These are phyloP conservation scores for Sarocladium kiliense DNA, from an alignment of 2,329 filamentous ascomycete genomes.

Conservation along the genomic window DNA sequence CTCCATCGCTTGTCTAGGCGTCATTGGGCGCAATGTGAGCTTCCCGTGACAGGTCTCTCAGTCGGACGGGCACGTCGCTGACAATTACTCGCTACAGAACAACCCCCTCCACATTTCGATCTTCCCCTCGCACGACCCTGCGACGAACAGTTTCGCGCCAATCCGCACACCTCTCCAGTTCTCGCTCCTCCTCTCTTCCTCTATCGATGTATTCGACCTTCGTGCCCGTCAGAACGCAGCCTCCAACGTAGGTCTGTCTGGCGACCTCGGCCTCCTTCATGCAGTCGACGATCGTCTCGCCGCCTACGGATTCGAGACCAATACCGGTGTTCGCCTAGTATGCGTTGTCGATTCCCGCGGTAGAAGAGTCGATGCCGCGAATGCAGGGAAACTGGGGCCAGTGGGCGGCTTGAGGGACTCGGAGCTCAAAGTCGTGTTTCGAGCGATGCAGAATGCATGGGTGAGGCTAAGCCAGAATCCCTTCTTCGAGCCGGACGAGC, in stretches of 20 bases:
- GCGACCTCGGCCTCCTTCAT: constrained; percentile 88
- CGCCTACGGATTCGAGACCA: constrained; percentile 94
- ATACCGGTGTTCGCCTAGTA: constrained; percentile 88
- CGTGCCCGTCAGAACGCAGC: constrained; percentile 65
- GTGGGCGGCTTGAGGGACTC: constrained; percentile 68
- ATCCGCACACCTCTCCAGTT: constrained; percentile 78
- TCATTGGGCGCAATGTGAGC: constrained; percentile 87
- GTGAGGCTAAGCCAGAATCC: constrained; percentile 86
- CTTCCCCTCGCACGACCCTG: constrained; percentile 68
- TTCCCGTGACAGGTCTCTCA: neutral
- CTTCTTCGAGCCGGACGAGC: constrained; percentile 87
- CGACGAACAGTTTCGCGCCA: constrained; percentile 46
- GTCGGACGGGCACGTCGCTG: constrained; percentile 67
- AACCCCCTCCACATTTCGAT: constrained; percentile 92
- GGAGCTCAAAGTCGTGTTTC: constrained; percentile 88
- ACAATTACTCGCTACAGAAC: constrained; percentile 55
- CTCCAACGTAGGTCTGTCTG: constrained; percentile 50
- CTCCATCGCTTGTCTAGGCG: constrained; percentile 85
- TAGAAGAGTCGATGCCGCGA: constrained; percentile 35
- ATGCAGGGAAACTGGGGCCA: constrained; percentile 15
- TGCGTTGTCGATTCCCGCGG: constrained; percentile 89
- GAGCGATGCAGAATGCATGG: constrained; percentile 89
- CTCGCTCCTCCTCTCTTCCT: constrained; percentile 83
- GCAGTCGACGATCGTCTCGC: constrained; percentile 90
- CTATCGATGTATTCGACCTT: constrained; percentile 89